A percentile compares a stretch with the other conserved stretches of the same genome.
These are phyloP conservation scores for Tanacetum coccineum DNA, from an alignment of 129 eudicot genomes.

Conservation along the genomic window DNA sequence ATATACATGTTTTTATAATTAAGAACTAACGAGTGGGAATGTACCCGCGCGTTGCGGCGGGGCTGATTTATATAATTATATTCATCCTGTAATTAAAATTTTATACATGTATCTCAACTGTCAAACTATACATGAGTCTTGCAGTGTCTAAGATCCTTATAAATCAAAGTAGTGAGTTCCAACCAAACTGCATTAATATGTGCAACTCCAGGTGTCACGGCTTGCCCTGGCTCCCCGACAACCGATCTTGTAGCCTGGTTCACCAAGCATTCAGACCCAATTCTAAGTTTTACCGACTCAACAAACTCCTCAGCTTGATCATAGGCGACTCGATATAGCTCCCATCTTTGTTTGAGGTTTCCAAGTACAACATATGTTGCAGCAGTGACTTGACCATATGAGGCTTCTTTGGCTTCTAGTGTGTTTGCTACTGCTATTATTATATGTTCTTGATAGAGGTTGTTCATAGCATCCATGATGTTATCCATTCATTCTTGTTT, in stretches of 20 bases:
- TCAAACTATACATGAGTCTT: no score
- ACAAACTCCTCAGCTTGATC: constrained; percentile 94
- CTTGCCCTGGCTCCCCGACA: constrained; percentile 53
- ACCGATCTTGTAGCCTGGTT: constrained; percentile 88
- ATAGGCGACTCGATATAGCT: constrained; percentile 73
- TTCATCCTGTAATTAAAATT: no score
- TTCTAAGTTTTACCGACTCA: constrained; percentile 79
- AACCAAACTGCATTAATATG: constrained; percentile 87
- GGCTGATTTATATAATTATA: no score
- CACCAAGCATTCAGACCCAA: constrained; percentile 83
- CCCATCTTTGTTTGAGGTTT: constrained; percentile 83
- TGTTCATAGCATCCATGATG: constrained; percentile 68
- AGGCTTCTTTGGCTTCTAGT: constrained; percentile 59
- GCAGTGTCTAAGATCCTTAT: no score
- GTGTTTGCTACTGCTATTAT: constrained; percentile 58
- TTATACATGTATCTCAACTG: no score
- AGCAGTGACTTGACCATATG: constrained; percentile 56
- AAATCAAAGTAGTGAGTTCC: no score
- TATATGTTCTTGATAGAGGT: constrained; percentile 66
- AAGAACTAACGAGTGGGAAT: no score
- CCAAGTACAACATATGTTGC: constrained; percentile 77
- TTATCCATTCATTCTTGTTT: constrained; percentile 49
- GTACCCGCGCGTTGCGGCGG: no score
- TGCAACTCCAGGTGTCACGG: constrained; percentile 50
- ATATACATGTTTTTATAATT: no score